Evolutionary conservation across 768 basidiomycete genomes (phyloP), one percentile per base, ranked within the genome.

Genomic region (Serendipita sp.): DNA sequence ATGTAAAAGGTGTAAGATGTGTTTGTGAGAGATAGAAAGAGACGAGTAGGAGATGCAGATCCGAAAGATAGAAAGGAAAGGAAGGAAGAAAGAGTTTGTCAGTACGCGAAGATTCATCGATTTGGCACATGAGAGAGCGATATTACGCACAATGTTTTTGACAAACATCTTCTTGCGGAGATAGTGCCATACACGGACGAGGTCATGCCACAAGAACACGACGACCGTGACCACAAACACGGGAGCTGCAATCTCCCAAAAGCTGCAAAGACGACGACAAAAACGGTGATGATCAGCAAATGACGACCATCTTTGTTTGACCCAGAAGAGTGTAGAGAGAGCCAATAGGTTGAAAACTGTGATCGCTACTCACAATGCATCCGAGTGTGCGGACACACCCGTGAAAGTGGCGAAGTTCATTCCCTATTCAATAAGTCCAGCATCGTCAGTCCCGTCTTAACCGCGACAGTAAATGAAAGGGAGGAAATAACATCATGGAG

Each of bases 181-280:
- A 65, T 81, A 80, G 66, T 80, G 80, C 48, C 72, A 71, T 65
- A 80, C 68, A 35, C 76, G 73, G 65, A 70, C 71, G 66, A 86
- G 71, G 69, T 86, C 85, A 16, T 74, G 69, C 68, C 75, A 76
- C 70, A 81, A 70, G 72, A 85, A 85, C 3, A 81, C 64, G 38
- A 81, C 78, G 24, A 83, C 71, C 48, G 85, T 75, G 38, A 83
- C 67, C 16, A 72, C 72, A 79, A 85, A 81, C 32, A 85, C 74
- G 0, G 85, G 86, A 0, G 86, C 70, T 0, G 83, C 82, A 63
- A 86, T 80, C 64, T 76, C 74, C 86, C 86, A 86, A 76, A 86
- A 87, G 8, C 84, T 86, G 68, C 35, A 13, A 13, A 41, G 37
- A 65, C 56, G 24, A 24, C 24, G 24, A 24, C 24, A 24, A 24